Percentiles rank a stretch among this genome's conserved stretches.
Evolutionary conservation across 106 monocot species (phyloP).

Genomic region (Narthecium ossifragum): DNA sequence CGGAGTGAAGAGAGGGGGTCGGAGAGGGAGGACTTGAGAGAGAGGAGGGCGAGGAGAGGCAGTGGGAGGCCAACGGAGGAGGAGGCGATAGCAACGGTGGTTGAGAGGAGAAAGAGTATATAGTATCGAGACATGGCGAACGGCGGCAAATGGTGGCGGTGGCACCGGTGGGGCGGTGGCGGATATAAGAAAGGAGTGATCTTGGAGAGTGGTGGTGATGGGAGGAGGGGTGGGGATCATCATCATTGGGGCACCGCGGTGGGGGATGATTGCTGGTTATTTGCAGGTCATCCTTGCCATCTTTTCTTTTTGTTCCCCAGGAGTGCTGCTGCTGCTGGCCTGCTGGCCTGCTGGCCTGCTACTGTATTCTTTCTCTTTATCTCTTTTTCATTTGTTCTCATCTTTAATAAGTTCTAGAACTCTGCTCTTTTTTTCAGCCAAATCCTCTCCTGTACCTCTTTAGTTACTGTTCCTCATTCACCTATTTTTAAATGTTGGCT

Average conservation of each 20-base stretch:
- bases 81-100: not conserved
- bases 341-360: no score
- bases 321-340: no score
- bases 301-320: not conserved
- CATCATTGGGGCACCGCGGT: conserved; percentile 25
- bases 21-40: conserved; percentile 50
- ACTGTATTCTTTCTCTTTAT: no score
- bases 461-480: no score
- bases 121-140: not conserved
- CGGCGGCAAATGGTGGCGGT: conserved; percentile 4
- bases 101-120: not conserved
- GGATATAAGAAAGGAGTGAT: not conserved
- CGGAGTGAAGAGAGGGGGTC: conserved; percentile 56
- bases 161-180: not conserved
- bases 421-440: no score
- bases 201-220: conserved; percentile 8
- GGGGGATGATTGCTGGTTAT: conserved; percentile 5
- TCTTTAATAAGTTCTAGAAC: no score
- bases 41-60: conserved; percentile 56
- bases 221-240: conserved; percentile 15
- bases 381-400: no score
- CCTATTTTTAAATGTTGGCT: no score
- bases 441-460: no score
- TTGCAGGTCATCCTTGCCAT: not conserved
- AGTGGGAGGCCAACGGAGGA: conserved; percentile 14